Conservation (phyloP, 352 stramenopile genomes). For the Pythium graminicola region DNA sequence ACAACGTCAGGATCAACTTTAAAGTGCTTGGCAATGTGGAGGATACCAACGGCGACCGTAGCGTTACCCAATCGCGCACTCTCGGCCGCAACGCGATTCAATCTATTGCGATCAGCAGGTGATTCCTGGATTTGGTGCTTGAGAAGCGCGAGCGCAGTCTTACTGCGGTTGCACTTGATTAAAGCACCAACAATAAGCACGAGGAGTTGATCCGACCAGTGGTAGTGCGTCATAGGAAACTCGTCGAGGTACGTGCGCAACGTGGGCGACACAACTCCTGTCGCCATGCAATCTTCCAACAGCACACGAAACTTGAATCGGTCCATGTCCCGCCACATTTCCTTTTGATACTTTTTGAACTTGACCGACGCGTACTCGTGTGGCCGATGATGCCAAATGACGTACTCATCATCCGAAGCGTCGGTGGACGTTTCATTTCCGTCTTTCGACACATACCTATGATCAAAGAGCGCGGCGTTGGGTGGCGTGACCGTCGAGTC, state of each 20-base stretch:
- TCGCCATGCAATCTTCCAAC: slow-evolving; percentile 53
- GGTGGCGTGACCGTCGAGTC: neutral
- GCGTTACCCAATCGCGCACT: slow-evolving; percentile 61
- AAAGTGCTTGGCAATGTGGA: slow-evolving; percentile 68
- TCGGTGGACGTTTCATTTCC: neutral
- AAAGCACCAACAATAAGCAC: slow-evolving; percentile 67
- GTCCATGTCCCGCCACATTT: slow-evolving; percentile 39
- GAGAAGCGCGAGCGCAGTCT: slow-evolving; percentile 50
- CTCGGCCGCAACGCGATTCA: slow-evolving; percentile 66
- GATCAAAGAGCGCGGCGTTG: slow-evolving; percentile 18
- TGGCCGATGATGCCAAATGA: slow-evolving; percentile 6
- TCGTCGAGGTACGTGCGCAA: slow-evolving; percentile 66
- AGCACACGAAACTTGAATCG: slow-evolving; percentile 50
- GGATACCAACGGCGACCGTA: slow-evolving; percentile 53
- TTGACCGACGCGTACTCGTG: slow-evolving; percentile 16
- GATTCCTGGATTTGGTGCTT: slow-evolving; percentile 43
- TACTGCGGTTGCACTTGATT: slow-evolving; percentile 66
- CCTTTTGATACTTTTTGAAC: slow-evolving; percentile 28
- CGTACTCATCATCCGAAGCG: slow-evolving; percentile 8
- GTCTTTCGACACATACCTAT: neutral
- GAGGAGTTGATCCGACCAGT: slow-evolving; percentile 65
- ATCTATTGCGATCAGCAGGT: slow-evolving; percentile 32
- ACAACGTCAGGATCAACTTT: slow-evolving; percentile 55
- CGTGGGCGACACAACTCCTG: slow-evolving; percentile 41
- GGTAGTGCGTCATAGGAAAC: slow-evolving; percentile 51